phyloP scores from a whole-genome alignment of 148 eudicot genomes.

The Chenopodium quinoa region DNA sequence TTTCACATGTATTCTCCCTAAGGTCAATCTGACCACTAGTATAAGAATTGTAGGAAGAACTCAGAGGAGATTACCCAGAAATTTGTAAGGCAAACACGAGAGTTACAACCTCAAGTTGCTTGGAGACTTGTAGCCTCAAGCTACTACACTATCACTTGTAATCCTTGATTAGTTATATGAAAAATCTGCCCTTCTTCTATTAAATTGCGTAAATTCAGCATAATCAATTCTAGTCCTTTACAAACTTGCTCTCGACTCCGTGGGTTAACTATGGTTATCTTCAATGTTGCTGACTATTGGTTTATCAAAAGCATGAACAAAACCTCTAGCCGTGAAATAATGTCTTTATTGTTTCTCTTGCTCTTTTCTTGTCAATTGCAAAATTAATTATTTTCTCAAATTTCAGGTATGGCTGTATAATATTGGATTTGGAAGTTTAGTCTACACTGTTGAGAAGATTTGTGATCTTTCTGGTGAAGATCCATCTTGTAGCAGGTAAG shows the following conservation, averaged over 20 bases:
- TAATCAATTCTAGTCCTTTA: too few relatives aligned
- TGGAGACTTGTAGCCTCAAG: too few relatives aligned
- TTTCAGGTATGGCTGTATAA: conserved; percentile 83
- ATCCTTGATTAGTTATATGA: too few relatives aligned
- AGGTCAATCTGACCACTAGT: too few relatives aligned
- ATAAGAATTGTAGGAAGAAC: too few relatives aligned
- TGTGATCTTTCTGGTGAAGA: conserved; percentile 96
- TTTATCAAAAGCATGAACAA: background rate
- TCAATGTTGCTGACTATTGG: background rate
- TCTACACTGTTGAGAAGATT: conserved; percentile 62
- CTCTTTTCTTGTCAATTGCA: background rate
- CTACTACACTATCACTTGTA: too few relatives aligned
- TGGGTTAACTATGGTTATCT: background rate
- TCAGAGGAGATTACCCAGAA: too few relatives aligned
- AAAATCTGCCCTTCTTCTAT: too few relatives aligned
- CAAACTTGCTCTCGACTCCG: background rate
- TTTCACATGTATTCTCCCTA: too few relatives aligned
- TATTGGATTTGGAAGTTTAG: conserved; percentile 56
- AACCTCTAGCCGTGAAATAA: background rate
- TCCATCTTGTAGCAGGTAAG: conserved; percentile 88
- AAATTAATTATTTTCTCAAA: background rate
- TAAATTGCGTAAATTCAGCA: too few relatives aligned
- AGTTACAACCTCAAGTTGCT: too few relatives aligned
- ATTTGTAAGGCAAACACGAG: too few relatives aligned
- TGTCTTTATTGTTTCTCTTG: conserved; percentile 2